These are phyloP conservation scores for Amanita fuliginea DNA, from an alignment of 768 basidiomycete species.

Conservation along the genomic window DNA sequence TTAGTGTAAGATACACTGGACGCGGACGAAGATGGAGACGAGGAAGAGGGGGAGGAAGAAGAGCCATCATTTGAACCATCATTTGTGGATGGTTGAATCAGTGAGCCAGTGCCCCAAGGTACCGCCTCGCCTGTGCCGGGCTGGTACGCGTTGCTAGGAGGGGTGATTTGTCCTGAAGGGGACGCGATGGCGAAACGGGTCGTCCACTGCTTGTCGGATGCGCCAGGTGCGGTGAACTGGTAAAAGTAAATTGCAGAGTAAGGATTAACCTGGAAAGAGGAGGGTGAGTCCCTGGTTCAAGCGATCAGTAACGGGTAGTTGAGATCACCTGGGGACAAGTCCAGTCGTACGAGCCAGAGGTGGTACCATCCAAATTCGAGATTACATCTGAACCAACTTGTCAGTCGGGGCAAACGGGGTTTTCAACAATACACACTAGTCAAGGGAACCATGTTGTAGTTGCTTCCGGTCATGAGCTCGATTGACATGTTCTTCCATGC, in stretches of 20 bases:
- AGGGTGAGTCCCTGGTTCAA: not conserved
- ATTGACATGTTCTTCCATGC: conserved; percentile 65
- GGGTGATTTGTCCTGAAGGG: conserved; percentile 27
- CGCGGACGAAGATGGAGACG: conserved; percentile 5
- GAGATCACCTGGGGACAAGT: conserved; percentile 61
- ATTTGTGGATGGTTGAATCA: conserved; percentile 26
- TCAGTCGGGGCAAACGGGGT: not conserved
- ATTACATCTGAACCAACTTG: conserved; percentile 43
- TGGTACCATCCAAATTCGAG: conserved; percentile 52
- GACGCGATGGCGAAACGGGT: conserved; percentile 68
- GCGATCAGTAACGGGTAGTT: not conserved
- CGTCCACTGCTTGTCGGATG: conserved; percentile 47
- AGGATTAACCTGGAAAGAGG: conserved; percentile 37
- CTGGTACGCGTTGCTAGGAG: conserved; percentile 43
- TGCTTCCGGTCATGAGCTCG: conserved; percentile 72
- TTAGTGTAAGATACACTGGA: conserved; percentile 4
- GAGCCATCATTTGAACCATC: too few relatives aligned
- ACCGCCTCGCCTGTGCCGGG: conserved; percentile 40
- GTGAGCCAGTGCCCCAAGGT: conserved; percentile 56
- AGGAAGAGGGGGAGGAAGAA: too few relatives aligned
- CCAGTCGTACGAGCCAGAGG: conserved; percentile 36
- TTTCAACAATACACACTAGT: conserved; percentile 36
- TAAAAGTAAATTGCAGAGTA: conserved; percentile 73
- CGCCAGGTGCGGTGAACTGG: conserved; percentile 46
- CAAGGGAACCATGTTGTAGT: conserved; percentile 55